Evolutionary conservation across 164 flowering plant species (phyloP).

Genomic region (Tinospora cordifolia): DNA sequence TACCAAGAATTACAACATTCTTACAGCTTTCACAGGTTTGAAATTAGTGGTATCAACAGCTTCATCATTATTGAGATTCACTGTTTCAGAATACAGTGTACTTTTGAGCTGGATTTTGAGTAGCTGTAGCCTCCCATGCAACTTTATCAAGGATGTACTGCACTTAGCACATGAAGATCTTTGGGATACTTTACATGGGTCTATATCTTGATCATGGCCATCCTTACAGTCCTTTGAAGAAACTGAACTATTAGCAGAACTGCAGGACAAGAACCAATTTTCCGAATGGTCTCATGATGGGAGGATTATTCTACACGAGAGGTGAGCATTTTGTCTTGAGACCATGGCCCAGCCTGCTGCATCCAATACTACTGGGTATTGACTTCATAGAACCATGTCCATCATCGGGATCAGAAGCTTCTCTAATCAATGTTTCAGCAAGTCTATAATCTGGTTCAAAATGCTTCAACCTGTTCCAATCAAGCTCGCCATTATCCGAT

Average conservation of each 20-base stretch:
- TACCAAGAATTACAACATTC: not conserved
- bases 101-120: conserved; percentile 9
- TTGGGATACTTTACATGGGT: conserved; percentile 10
- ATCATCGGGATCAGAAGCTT: conserved; percentile 10
- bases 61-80: conserved; percentile 9
- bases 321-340: not conserved
- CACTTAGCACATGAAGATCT: conserved; percentile 11
- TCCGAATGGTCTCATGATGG: conserved; percentile 26
- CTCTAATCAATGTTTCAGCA: conserved; percentile 2
- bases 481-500: conserved; percentile 12
- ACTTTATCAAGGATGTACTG: conserved; percentile 2
- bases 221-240: conserved; percentile 2
- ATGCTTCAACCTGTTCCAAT: conserved; percentile 4
- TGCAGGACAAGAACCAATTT: conserved; percentile 13
- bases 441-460: conserved; percentile 9
- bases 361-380: conserved; percentile 3
- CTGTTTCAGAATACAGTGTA: conserved; percentile 14
- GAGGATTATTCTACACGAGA: conserved; percentile 12
- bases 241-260: conserved; percentile 5
- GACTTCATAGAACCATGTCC: conserved; percentile 4
- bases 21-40: conserved; percentile 26
- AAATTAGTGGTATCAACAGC: conserved; percentile 3
- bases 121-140: conserved; percentile 8
- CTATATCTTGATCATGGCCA: conserved; percentile 13
- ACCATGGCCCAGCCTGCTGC: conserved; percentile 7